Base-by-base conservation (phyloP, 108 stramenopile genomes). In the Skeletonema marinoi region DNA sequence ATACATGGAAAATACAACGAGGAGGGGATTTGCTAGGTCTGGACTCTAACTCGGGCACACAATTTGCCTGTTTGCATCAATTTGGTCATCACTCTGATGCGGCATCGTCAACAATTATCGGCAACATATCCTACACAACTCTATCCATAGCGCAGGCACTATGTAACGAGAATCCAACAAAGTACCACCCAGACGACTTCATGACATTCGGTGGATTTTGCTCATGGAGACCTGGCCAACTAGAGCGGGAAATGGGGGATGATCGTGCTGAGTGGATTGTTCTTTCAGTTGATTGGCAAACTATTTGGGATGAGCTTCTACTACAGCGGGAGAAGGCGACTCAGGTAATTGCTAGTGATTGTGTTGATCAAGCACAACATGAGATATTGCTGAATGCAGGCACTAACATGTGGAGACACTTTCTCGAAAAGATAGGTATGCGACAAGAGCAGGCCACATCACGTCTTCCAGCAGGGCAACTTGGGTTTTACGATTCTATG, bases 1-100 rank as follows among this genome's bases (percentile, higher is more conserved):
- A 76, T 68, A n/a, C 14, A n/a, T 76, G 75, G 75, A 76, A 14
- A 17, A 36, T 77, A 39, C 78, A 73, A 42, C n/a, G 71, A 17
- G 78, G 78, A 3, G 78, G 78, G 2, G 78, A 78, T 60, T 66
- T 78, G 29, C 70, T 71, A 17, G 77, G 77, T 14, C 39, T 78
- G 0, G 60, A 71, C 9, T 72, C 71, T 31, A 21, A n/a, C 12
- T 60, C 38, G 4, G 71, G 71, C 9, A 78, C 77, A 5, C 21
- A 72, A 44, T 54, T 71, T 31, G 36, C 61, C 1, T 71, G 77
- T 21, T 50, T 71, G 48, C 59, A 70, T 64, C 32, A 68, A 4
- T 17, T 21, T 21, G 51, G 36, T 31, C 30, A 54, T 30, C 67
- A 76, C 44, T 19, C 67, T 19, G 50, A 69, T 35, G 35, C 30